Evolutionary conservation across 2,329 filamentous ascomycete genomes (phyloP), one percentile per base, ranked within the genome.

Genomic region (Coniochaeta sp.): DNA sequence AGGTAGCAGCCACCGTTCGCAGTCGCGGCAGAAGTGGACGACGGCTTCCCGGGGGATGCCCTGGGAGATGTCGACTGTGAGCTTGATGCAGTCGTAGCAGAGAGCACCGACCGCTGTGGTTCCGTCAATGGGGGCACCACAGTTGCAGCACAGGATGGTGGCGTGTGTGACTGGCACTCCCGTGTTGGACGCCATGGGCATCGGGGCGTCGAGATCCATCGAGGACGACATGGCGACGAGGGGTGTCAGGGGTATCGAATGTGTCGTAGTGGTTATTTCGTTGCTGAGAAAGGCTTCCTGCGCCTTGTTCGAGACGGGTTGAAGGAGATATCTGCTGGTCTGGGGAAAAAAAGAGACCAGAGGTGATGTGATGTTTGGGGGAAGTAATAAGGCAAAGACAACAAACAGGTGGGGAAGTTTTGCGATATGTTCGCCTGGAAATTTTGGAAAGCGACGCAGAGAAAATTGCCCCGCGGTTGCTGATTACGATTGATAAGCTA

Each of bases 31-130:
- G 71, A 88, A 91, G 71, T 95, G 90, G 50, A 97, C 76, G 27
- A 85, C 87, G 49, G 89, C 90, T 70, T 99, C 94, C 66, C 91
- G 83, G 70, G 91, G 92, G 57, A 97, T 91, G 54, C 90, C 91
- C 65, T 87, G 78, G 24, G 91, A 95, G 60, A 96, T 92, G 71
- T 99, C 94, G 71, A 95, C 83, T 48, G 91, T 95, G 60, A 95
- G 82, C 69, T 95, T 96, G 66, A 97, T 84, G 70, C 94, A 97
- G 76, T 97, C 92, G 69, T 90, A 90, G 74, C 94, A 99, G 52
- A 96, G 85, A 35, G 94, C 91, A 56, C 91, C 91, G 50, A 87
- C 85, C 24, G 89, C 79, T 13, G 84, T 83, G 16, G 91, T 96
- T 69, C 94, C 94, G 70, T 96, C 91, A 63, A 99, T 96, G 33